These are phyloP conservation scores for Phytomonas sp. DNA, from an alignment of 208 protist genomes.

Conservation along the genomic window DNA sequence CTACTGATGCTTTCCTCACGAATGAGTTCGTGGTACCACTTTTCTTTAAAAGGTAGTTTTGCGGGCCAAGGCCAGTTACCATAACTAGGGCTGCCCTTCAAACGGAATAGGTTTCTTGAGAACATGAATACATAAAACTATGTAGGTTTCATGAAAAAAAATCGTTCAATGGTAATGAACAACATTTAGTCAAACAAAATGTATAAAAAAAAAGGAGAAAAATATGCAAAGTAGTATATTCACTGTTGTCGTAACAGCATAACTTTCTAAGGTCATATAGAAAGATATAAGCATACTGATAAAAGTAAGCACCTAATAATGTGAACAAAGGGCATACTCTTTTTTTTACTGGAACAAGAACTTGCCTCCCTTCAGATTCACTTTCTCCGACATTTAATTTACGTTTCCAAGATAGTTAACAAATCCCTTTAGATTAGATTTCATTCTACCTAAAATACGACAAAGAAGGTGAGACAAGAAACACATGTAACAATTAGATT, in stretches of 20 bases:
- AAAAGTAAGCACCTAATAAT: neutral
- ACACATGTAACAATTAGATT: neutral
- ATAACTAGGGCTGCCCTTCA: conserved; percentile 55
- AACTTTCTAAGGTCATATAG: neutral
- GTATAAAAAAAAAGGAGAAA: conserved; percentile 7
- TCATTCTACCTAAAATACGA: neutral
- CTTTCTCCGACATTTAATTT: neutral
- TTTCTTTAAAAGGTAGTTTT: conserved; percentile 65
- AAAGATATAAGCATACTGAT: conserved; percentile 7
- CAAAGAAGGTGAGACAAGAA: neutral
- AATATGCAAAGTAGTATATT: neutral
- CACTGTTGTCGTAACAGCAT: neutral
- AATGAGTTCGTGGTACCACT: conserved; percentile 66
- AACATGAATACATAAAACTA: conserved; percentile 24
- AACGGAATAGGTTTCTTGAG: conserved; percentile 21
- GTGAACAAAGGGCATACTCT: neutral
- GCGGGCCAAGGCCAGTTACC: conserved; percentile 81
- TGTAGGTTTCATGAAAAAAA: neutral
- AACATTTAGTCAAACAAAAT: conserved; percentile 8
- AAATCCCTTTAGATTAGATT: neutral
- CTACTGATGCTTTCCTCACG: conserved; percentile 63
- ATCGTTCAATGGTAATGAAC: neutral
- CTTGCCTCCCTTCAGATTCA: neutral
- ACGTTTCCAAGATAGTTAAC: neutral
- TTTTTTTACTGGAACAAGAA: neutral